Conservation (phyloP, 169 alveolate species). For the Plasmodium vivax region DNA sequence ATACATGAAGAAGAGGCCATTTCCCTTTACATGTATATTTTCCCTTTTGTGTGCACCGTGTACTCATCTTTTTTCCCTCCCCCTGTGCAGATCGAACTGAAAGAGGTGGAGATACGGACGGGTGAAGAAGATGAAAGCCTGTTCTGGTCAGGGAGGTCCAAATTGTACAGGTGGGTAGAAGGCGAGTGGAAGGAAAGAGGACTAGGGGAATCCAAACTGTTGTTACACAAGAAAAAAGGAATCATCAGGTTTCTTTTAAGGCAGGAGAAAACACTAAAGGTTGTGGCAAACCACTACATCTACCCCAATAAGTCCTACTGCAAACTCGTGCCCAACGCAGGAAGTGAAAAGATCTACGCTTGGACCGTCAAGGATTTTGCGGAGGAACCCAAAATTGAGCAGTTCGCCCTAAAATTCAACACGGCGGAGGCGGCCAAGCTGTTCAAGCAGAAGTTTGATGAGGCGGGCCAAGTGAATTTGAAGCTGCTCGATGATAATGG, state of each 20-base stretch:
- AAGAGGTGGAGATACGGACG: constrained; percentile 93
- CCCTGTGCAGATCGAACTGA: constrained; percentile 90
- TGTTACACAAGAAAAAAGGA: constrained; percentile 93
- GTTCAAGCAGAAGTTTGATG: constrained; percentile 91
- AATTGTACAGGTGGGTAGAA: constrained; percentile 93
- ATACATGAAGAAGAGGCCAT: not conserved
- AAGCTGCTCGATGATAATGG: constrained; percentile 80
- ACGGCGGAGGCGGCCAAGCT: constrained; percentile 91
- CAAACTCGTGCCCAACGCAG: constrained; percentile 94
- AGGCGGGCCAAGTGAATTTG: constrained; percentile 89
- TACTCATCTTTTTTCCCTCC: not conserved
- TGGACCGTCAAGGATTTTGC: constrained; percentile 97
- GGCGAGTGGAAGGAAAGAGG: constrained; percentile 99
- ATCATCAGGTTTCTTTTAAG: constrained; percentile 94
- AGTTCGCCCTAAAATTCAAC: constrained; percentile 94
- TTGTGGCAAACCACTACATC: constrained; percentile 96
- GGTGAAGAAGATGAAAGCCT: constrained; percentile 97
- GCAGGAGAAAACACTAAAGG: constrained; percentile 96
- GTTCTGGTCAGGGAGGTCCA: constrained; percentile 94
- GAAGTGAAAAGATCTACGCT: constrained; percentile 97
- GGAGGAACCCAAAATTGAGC: constrained; percentile 94
- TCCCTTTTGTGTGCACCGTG: not conserved
- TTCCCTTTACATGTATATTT: not conserved
- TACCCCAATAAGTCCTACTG: constrained; percentile 87
- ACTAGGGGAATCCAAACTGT: constrained; percentile 95